Base-by-base conservation (phyloP, 2,329 filamentous ascomycete genomes). In the Emmonsiellopsis sp. region DNA sequence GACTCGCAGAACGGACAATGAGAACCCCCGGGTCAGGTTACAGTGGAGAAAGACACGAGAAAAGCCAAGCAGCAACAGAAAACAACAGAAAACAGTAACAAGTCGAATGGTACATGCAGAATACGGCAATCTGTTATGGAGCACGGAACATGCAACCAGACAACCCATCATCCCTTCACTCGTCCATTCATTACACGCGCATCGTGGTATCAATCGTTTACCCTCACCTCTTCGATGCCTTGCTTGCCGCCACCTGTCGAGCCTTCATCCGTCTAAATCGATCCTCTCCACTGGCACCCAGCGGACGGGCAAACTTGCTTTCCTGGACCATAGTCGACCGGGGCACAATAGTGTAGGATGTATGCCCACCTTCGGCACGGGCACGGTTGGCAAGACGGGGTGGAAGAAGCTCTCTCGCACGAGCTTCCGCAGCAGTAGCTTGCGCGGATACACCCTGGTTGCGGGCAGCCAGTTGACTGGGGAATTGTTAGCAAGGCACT, bases 271-370 rank as follows among this genome's bases (percentile, higher is more conserved):
- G 70, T 54, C 72, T 69, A 63, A 76, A 76, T 45, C 70, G 69
- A 61, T 74, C 74, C 61, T 76, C 74, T 56, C 73, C 72, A 54
- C 72, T 74, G 47, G 71, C 66, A 49, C 73, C 74, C 57, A 74
- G 52, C 11, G 73, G 72, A 56, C 72, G 70, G 8, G 73, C 70
- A 61, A 72, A 76, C 53, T 70, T 71, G 60, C 68, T 73, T 55
- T 73, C 70, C 48, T 68, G 66, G 11, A 73, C 64, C 49, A 73
- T 66, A 44, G 76, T 81, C 64, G 76, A 81, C 63, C 77, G 78
- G n/a, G 82, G 82, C 47, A 81, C 82, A 58, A 85, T 76, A 5
- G 76, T 81, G 64, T 85, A 85, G 21, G 77, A 82, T 48, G 78
- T 78, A 37, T 80, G 73, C n/a, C 76, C 77, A 46, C 74, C 74